Evolutionary conservation across 2,329 filamentous ascomycete genomes (phyloP), one percentile per base, ranked within the genome.

Genomic region (Penicillium hesseltinei): DNA sequence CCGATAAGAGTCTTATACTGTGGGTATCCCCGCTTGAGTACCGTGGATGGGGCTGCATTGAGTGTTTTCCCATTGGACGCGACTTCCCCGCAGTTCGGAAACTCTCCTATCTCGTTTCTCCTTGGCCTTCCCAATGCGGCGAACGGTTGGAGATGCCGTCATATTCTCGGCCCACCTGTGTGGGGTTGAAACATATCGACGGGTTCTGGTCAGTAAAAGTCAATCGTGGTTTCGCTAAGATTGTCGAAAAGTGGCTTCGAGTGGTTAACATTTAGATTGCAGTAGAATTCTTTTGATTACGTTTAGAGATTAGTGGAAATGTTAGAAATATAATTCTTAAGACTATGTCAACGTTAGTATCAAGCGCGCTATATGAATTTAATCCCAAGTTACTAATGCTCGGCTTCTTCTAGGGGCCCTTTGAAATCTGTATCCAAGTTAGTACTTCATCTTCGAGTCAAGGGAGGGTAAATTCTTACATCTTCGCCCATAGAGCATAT

Each of bases 401-500:
- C 48, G n/a, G 29, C 48, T 10, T 42, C 48, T 42, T 51, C 48
- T 8, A 33, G 8, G 9, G 72, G 72, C 2, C 71, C 71, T 51
- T 70, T 71, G 57, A n/a, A 31, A 13, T 62, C 71, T 70, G 35
- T 44, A 27, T 8, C 5, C 36, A 13, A 51, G 36, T 51, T 42
- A 42, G 48, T 33, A 40, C 5, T 42, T 51, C 4, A 19, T 31
- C 9, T 23, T 21, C 5, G 6, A 31, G 33, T 50, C 15, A n/a
- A 31, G 25, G 6, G 19, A 10, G 23, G 19, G 44, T 21, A n/a
- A 38, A 17, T 46, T 70, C 74, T 66, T 67, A 81, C 81, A 76
- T 71, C 79, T 82, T 47, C 77, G 73, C 45, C 80, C 81, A 69
- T 82, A 78, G 3, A 80, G 62, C 0, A 71, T 64, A 68, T 84